Evolutionary conservation across 2,329 filamentous ascomycete species (phyloP), one percentile per base, ranked within the genome.

Genomic region (Penicillium sp.): DNA sequence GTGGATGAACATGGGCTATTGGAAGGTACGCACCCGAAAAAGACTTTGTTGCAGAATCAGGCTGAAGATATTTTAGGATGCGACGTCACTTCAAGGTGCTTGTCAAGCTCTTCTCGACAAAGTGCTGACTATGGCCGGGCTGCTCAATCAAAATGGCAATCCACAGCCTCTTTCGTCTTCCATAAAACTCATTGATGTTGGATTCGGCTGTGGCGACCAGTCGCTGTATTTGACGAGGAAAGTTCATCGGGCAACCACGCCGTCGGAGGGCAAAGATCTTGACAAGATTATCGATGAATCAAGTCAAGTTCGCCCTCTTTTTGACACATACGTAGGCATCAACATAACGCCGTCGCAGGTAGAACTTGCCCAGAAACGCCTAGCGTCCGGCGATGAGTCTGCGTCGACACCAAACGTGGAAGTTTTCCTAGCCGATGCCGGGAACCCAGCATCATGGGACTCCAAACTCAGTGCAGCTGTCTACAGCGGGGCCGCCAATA

Each of bases 1-100:
- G 81, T 85, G 83, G 82, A 85, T 85, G 81, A 85, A 84, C 56
- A 78, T 85, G 70, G 83, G 82, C 0, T 84, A 81, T 59, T 85
- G 82, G 83, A 78, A 77, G 65, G 78, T 72, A 56, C 47, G 61
- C 60, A 16, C 26, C 4, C n/a, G 9, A 11, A 8, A n/a, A n/a
- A n/a, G n/a, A n/a, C n/a, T n/a, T n/a, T n/a, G n/a, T n/a, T n/a
- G n/a, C n/a, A n/a, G n/a, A n/a, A n/a, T n/a, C n/a, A n/a, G n/a
- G n/a, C n/a, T n/a, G n/a, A n/a, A n/a, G n/a, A n/a, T 21, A 21
- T 24, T 47, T 62, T 72, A 63, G 65, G 65, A 68, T 43, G 62
- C 47, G 62, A 70, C 54, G 45, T 68, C 64, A 45, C 77, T 79
- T 52, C 74, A 74, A 14, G 68, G 75, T 16, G 82, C 83, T 3